Percentiles rank a stretch among this genome's conserved stretches.
phyloP scores from a whole-genome alignment of 2,329 filamentous ascomycete species.

The Ceratocystis destructans region DNA sequence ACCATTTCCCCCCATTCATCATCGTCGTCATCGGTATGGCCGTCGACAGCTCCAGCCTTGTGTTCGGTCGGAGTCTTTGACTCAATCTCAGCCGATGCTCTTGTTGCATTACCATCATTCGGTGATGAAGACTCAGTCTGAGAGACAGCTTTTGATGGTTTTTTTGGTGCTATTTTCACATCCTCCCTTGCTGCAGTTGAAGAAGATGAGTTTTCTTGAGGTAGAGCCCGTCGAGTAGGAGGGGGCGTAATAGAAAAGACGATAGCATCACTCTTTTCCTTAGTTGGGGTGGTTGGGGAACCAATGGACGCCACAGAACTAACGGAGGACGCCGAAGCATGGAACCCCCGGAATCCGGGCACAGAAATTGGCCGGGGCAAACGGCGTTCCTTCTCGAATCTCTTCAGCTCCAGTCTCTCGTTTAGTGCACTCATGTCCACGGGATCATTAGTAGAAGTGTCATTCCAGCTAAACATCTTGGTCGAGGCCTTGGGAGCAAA shows the following conservation, averaged over 20 bases:
- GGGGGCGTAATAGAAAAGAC: background rate
- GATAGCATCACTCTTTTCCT: background rate
- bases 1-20: conserved; percentile 52
- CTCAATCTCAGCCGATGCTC: conserved; percentile 8
- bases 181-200: background rate
- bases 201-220: conserved; percentile 3
- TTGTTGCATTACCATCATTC: background rate
- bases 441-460: conserved; percentile 19
- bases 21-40: conserved; percentile 38
- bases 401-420: conserved; percentile 17
- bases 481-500: conserved; percentile 37
- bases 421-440: conserved; percentile 20
- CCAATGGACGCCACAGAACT: conserved; percentile 1
- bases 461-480: conserved; percentile 22
- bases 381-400: conserved; percentile 28
- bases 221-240: background rate
- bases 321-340: conserved; percentile 12
- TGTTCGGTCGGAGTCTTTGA: background rate
- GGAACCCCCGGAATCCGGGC: conserved; percentile 21
- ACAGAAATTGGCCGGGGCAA: conserved; percentile 11
- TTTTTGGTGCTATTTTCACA: background rate
- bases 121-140: background rate
- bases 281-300: background rate
- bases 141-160: background rate
- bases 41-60: conserved; percentile 22